phyloP scores from a whole-genome alignment of 108 stramenopile species.

The Fragilaria crotonensis region DNA sequence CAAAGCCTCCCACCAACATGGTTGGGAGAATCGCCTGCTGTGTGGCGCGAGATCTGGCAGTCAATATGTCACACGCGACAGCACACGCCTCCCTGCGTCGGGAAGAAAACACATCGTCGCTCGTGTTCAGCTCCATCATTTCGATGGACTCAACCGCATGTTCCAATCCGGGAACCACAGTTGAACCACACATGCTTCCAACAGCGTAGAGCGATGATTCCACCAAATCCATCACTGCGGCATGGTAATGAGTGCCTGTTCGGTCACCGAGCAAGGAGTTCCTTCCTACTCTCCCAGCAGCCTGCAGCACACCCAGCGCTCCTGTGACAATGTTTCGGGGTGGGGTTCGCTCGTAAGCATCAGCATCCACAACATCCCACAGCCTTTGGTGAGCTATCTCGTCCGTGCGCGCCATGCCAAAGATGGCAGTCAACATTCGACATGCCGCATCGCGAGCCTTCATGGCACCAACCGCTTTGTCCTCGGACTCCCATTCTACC shows the following conservation, averaged over 20 bases:
- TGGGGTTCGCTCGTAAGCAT: conserved; percentile 22
- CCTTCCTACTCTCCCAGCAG: conserved; percentile 15
- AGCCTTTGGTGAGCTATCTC: conserved; percentile 50
- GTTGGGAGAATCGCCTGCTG: conserved; percentile 50
- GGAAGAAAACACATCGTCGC: conserved; percentile 10
- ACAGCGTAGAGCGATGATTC: conserved; percentile 63
- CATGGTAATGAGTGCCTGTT: conserved; percentile 30
- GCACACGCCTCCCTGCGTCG: not conserved
- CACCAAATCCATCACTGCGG: conserved; percentile 54
- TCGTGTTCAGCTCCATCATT: not conserved
- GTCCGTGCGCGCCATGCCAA: conserved; percentile 59
- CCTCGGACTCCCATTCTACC: conserved; percentile 54
- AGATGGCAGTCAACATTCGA: conserved; percentile 51
- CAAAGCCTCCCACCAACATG: conserved; percentile 69
- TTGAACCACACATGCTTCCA: conserved; percentile 75
- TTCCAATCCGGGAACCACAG: conserved; percentile 30
- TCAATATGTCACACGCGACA: not conserved
- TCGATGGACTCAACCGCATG: conserved; percentile 12
- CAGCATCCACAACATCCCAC: conserved; percentile 62
- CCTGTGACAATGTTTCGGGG: conserved; percentile 44
- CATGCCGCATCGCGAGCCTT: conserved; percentile 48
- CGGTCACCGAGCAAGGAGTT: conserved; percentile 24
- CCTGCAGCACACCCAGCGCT: conserved; percentile 30
- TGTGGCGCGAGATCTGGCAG: conserved; percentile 9
- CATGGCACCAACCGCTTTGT: conserved; percentile 52